A percentile compares a stretch with the other conserved stretches of the same genome.
Evolutionary conservation across 805 yeast genomes (phyloP).

Genomic region (Saccharomycopsis selenospora): DNA sequence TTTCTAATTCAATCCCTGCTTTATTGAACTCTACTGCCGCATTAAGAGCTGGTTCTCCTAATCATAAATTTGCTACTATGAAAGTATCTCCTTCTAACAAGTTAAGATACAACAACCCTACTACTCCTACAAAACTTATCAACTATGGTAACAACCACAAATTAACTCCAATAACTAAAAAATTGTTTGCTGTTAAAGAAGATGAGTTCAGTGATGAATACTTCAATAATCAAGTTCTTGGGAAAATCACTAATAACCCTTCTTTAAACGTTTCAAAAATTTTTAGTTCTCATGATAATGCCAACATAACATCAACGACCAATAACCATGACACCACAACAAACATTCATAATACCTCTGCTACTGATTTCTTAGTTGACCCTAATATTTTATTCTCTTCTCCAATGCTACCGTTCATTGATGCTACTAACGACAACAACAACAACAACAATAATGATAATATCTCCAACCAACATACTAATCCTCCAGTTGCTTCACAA

Average conservation of each 20-base stretch:
- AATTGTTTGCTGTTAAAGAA: constrained; percentile 12
- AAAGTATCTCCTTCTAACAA: constrained; percentile 22
- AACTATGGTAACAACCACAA: not conserved
- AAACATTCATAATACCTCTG: constrained; percentile 14
- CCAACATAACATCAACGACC: constrained; percentile 6
- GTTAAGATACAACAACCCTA: not conserved
- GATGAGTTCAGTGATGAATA: not conserved
- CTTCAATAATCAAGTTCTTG: constrained; percentile 23
- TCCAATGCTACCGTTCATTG: constrained; percentile 1
- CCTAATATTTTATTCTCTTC: constrained; percentile 12
- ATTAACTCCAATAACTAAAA: constrained; percentile 18
- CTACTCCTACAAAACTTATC: not conserved
- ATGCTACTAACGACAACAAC: constrained; percentile 1
- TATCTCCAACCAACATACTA: not conserved
- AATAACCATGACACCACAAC: constrained; percentile 15
- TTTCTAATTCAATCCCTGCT: constrained; percentile 3
- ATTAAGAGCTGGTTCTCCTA: constrained; percentile 23
- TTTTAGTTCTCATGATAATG: constrained; percentile 20
- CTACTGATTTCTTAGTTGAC: constrained; percentile 17
- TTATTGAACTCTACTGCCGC: constrained; percentile 13
- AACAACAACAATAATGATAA: not conserved
- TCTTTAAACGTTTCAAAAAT: constrained; percentile 28
- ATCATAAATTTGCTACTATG: constrained; percentile 23
- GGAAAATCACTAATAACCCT: constrained; percentile 25
- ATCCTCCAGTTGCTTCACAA: too few species aligned